phyloP scores from a whole-genome alignment of 345 rosid genomes.

The Salix arbutifolia region DNA sequence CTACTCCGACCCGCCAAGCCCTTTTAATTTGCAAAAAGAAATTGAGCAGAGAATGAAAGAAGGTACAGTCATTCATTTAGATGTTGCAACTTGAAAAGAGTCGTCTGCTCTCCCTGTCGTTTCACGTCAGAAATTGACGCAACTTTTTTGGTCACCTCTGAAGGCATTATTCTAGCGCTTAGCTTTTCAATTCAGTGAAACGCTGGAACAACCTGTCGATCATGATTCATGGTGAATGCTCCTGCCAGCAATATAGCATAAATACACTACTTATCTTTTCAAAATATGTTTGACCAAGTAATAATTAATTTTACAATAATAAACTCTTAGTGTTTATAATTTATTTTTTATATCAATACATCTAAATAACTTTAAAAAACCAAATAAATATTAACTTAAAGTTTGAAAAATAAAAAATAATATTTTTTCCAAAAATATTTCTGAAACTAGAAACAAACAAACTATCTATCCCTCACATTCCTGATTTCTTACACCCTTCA shows the following conservation, averaged over 20 bases:
- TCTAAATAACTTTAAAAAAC: no score
- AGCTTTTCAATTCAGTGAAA: not conserved
- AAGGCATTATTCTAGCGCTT: not conserved
- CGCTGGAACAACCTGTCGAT: not conserved
- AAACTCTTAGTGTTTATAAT: no score
- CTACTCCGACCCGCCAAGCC: no score
- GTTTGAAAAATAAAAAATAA: no score
- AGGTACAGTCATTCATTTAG: not conserved
- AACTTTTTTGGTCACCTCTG: not conserved
- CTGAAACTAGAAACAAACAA: no score
- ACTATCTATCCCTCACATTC: no score
- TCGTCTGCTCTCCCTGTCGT: not conserved
- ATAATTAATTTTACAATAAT: not conserved
- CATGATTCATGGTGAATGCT: not conserved
- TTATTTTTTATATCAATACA: no score
- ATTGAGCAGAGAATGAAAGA: not conserved
- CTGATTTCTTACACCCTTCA: no score
- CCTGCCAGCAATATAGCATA: not conserved
- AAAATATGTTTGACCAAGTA: not conserved
- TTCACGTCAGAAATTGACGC: not conserved
- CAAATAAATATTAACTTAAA: no score
- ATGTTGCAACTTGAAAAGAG: not conserved
- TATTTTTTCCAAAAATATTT: no score
- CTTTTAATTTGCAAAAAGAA: no score
- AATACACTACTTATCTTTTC: not conserved